phyloP scores from a whole-genome alignment of 768 basidiomycete species.

The Podaxis mareebaensis region DNA sequence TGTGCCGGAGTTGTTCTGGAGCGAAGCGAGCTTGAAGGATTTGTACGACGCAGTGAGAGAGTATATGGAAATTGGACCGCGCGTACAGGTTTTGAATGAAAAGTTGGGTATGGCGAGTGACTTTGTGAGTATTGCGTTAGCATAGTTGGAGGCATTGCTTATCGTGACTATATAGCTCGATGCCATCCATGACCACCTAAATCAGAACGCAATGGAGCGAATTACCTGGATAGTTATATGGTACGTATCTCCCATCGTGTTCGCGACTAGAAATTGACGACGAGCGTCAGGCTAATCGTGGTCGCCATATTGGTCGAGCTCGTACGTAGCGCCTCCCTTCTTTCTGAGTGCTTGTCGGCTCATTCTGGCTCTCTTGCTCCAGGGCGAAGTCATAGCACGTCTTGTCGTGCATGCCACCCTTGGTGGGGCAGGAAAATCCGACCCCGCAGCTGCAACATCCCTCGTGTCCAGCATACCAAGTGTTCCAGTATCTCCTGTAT shows the following conservation, averaged over 20 bases:
- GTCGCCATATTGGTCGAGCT: slow-evolving; percentile 88
- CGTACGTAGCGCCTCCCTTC: slow-evolving; percentile 40
- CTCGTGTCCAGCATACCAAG: slow-evolving; percentile 2
- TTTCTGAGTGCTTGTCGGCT: background rate
- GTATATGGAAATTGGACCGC: slow-evolving; percentile 87
- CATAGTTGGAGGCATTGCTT: background rate
- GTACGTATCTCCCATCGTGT: slow-evolving; percentile 27
- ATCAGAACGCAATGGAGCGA: slow-evolving; percentile 85
- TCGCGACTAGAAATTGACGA: slow-evolving; percentile 22
- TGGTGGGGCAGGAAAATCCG: slow-evolving; percentile 19
- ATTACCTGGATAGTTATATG: slow-evolving; percentile 68
- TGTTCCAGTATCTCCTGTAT: slow-evolving; percentile 22
- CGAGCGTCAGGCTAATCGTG: slow-evolving; percentile 72
- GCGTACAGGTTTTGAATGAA: slow-evolving; percentile 87
- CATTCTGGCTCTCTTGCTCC: slow-evolving; percentile 3
- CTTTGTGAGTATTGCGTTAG: slow-evolving; percentile 56
- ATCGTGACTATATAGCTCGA: slow-evolving; percentile 57
- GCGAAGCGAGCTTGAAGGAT: slow-evolving; percentile 84
- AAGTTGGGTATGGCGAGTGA: slow-evolving; percentile 85
- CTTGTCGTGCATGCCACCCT: slow-evolving; percentile 66
- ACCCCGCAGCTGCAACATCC: background rate
- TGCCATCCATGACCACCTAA: slow-evolving; percentile 91
- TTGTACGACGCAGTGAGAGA: slow-evolving; percentile 92
- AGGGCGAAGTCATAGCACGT: slow-evolving; percentile 86
- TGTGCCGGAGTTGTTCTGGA: slow-evolving; percentile 94